Evolutionary conservation across 169 alveolate species (phyloP), one percentile per base, ranked within the genome.

Genomic region (Plasmodium fragile): DNA sequence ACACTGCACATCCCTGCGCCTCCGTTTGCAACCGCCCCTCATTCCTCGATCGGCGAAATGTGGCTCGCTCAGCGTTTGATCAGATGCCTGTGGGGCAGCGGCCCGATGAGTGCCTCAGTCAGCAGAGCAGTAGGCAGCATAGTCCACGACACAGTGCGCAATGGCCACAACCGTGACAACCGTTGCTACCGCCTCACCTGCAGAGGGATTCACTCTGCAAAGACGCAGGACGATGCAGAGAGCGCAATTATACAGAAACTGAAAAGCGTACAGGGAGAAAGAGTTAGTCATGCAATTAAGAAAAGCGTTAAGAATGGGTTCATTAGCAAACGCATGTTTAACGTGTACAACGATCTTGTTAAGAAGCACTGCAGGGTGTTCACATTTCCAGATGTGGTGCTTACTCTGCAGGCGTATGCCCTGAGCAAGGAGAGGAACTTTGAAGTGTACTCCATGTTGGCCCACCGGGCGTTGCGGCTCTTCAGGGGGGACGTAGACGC

Each of bases 251-350:
- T 71, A 32, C 73, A 79, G 41, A 80, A 79, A 3, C 30, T 91
- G 39, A 34, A 11, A 30, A 30, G 32, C 55, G 69, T 91, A 81
- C 41, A 70, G 70, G 65, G 91, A 32, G 43, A 71, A 36, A 79
- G 73, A 1, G 82, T 91, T 11, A 80, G 94, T 36, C 36, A 80
- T 81, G 83, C 92, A 22, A 91, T 91, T 7, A 91, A 91, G 39
- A 91, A 91, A 25, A 80, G 92, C 82, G 94, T 91, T 1, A 91
- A 91, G 65, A 41, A 91, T 81, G 91, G 94, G 25, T 91, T 80
- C 59, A 72, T 91, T 22, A 91, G 73, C 82, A 91, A 91, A 18
- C 82, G 49, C 10, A 91, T 91, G 94, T 91, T 91, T 91, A 75
- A 80, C 5, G 10, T 65, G 11, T 91, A 91, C 36, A 70, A 70